Conservation (phyloP, 2,329 filamentous ascomycete species). For the Monilinia vaccinii-corymbosi region DNA sequence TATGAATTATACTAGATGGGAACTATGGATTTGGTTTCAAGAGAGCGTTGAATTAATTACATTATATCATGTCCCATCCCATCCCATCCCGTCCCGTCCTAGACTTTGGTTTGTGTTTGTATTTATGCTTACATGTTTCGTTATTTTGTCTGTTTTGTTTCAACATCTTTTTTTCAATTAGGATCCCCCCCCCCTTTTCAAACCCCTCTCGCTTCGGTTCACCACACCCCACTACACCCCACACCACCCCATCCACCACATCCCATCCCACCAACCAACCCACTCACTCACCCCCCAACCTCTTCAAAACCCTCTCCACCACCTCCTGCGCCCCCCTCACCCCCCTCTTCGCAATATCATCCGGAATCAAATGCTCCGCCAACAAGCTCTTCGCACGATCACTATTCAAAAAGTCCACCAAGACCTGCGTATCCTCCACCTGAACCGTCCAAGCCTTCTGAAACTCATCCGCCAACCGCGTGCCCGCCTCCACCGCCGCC, state of each 20-base stretch:
- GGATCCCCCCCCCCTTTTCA: too few relatives aligned
- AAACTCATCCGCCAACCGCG: constrained; percentile 7
- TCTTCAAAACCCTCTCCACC: constrained; percentile 2
- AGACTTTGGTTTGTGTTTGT: too few relatives aligned
- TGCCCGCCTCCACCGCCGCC: not conserved
- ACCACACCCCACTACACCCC: too few relatives aligned
- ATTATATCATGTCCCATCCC: too few relatives aligned
- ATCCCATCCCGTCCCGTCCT: too few relatives aligned
- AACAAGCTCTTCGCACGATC: not conserved
- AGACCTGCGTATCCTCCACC: constrained; percentile 12
- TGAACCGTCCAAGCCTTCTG: constrained; percentile 10
- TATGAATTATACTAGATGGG: too few relatives aligned
- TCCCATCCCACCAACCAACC: not conserved
- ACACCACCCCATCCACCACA: not conserved
- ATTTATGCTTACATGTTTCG: too few relatives aligned
- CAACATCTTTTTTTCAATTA: too few relatives aligned
- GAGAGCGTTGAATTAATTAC: too few relatives aligned
- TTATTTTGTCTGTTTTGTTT: too few relatives aligned
- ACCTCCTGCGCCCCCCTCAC: not conserved
- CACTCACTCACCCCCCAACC: not conserved
- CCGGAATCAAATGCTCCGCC: not conserved
- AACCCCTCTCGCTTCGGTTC: too few relatives aligned
- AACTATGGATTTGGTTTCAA: too few relatives aligned
- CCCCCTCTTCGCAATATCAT: not conserved
- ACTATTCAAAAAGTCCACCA: constrained; percentile 9